These are phyloP conservation scores for Paraphoma sp. DNA, from an alignment of 2,329 filamentous ascomycete genomes.

Conservation along the genomic window DNA sequence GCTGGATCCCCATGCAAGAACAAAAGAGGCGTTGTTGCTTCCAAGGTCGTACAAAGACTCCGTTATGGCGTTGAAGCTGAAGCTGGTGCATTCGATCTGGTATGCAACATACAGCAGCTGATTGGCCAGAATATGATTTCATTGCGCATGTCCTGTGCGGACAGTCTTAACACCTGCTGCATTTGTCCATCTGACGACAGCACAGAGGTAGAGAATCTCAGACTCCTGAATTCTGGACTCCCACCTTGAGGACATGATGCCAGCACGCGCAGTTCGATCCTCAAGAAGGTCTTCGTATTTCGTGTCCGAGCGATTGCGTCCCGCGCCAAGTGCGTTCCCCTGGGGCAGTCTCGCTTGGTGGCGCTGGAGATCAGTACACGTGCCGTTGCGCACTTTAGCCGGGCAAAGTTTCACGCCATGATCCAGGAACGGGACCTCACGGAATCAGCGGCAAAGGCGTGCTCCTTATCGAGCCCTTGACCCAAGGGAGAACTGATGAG, in stretches of 20 bases:
- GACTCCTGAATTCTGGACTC: not conserved
- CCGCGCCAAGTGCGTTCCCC: slow-evolving; percentile 10
- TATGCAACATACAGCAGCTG: slow-evolving; percentile 4
- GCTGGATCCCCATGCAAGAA: slow-evolving; percentile 6
- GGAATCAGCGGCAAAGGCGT: slow-evolving; percentile 24
- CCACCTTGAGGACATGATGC: not conserved
- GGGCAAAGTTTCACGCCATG: slow-evolving; percentile 12
- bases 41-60: not conserved
- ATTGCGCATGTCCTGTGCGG: slow-evolving; percentile 5
- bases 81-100: slow-evolving; percentile 1
- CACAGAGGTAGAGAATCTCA: not conserved
- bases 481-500: slow-evolving; percentile 1
- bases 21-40: slow-evolving; percentile 6
- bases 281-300: slow-evolving; percentile 2
- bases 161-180: slow-evolving; percentile 20
- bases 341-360: slow-evolving; percentile 19
- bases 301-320: slow-evolving; percentile 7
- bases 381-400: slow-evolving; percentile 29
- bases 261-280: not conserved
- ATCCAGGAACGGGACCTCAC: slow-evolving; percentile 19
- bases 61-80: slow-evolving; percentile 11
- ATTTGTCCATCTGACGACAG: slow-evolving; percentile 15
- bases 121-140: slow-evolving; percentile 16
- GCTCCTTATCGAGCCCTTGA: slow-evolving; percentile 4
- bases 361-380: slow-evolving; percentile 27